Percentiles rank a stretch among this genome's conserved stretches.
These are phyloP conservation scores for Hyphopichia homilentoma DNA, from an alignment of 805 yeast species.

Conservation along the genomic window DNA sequence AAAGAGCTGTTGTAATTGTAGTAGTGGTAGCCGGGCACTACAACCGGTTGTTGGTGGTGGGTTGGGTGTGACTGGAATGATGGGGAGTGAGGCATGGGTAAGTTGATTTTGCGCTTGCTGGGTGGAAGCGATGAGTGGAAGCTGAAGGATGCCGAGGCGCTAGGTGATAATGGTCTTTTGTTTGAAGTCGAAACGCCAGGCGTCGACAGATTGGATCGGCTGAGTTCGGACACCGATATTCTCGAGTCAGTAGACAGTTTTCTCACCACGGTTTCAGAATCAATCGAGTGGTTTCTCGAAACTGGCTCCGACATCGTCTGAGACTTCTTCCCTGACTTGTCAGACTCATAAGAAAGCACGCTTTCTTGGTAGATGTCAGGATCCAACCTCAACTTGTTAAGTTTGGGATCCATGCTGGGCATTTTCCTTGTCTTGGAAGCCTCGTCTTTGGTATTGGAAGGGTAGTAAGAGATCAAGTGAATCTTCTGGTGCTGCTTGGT, in stretches of 20 bases:
- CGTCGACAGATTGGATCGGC: too few relatives aligned
- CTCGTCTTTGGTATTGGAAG: slow-evolving; percentile 1
- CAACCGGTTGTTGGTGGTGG: neutral
- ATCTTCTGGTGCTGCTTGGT: slow-evolving; percentile 50
- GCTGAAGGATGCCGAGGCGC: too few relatives aligned
- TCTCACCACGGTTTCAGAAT: too few relatives aligned
- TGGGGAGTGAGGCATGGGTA: neutral
- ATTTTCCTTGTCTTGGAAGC: slow-evolving; percentile 5
- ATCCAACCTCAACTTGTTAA: slow-evolving; percentile 17
- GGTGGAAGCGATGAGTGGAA: too few relatives aligned
- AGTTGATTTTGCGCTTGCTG: too few relatives aligned
- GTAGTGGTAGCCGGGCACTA: too few relatives aligned
- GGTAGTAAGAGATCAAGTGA: slow-evolving; percentile 57
- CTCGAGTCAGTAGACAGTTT: too few relatives aligned
- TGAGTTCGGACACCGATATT: too few relatives aligned
- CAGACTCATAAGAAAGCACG: slow-evolving; percentile 5
- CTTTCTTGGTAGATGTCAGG: slow-evolving; percentile 20
- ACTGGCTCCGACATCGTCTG: neutral
- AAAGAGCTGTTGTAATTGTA: neutral
- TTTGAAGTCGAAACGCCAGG: too few relatives aligned
- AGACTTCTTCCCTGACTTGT: neutral
- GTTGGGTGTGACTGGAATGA: neutral
- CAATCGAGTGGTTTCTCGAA: neutral
- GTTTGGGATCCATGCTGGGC: slow-evolving; percentile 23
- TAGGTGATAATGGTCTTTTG: too few relatives aligned